Evolutionary conservation across 306 rosid species (phyloP).

Genomic region (Malus fusca): DNA sequence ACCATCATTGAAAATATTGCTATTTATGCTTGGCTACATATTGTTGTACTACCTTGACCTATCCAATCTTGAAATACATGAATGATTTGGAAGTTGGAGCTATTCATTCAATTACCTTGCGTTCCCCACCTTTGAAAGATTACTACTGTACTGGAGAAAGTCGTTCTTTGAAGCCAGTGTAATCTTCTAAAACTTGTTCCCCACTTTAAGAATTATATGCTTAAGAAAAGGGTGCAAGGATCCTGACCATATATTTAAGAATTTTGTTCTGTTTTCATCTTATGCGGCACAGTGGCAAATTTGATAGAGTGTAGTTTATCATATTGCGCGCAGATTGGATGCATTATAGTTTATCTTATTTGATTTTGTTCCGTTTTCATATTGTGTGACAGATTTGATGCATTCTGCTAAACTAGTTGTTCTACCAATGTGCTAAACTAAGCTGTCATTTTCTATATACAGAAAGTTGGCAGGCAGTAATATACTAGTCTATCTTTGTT

Average conservation of each 20-base stretch:
- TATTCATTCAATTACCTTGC: too few relatives aligned
- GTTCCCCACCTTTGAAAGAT: background rate
- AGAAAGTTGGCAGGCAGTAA: background rate
- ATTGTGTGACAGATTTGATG: background rate
- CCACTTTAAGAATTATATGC: background rate
- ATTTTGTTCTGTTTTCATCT: too few relatives aligned
- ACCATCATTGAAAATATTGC: background rate
- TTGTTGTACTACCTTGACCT: too few relatives aligned
- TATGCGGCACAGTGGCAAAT: too few relatives aligned
- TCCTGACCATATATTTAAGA: too few relatives aligned
- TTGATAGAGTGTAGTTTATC: too few relatives aligned
- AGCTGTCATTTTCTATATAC: too few relatives aligned
- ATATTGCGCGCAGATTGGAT: background rate
- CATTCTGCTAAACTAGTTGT: background rate
- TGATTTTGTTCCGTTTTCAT: background rate
- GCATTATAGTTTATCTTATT: background rate
- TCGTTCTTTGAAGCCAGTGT: background rate
- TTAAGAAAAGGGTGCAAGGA: too few relatives aligned
- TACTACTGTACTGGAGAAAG: background rate
- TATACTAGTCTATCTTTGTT: conserved; percentile 1
- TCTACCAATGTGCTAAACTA: background rate
- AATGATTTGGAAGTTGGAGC: too few relatives aligned
- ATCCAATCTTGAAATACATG: too few relatives aligned
- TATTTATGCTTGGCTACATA: background rate
- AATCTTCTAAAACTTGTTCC: background rate